Evolutionary conservation across 352 stramenopile genomes (phyloP).

Genomic region (Phytophthora colocasiae): DNA sequence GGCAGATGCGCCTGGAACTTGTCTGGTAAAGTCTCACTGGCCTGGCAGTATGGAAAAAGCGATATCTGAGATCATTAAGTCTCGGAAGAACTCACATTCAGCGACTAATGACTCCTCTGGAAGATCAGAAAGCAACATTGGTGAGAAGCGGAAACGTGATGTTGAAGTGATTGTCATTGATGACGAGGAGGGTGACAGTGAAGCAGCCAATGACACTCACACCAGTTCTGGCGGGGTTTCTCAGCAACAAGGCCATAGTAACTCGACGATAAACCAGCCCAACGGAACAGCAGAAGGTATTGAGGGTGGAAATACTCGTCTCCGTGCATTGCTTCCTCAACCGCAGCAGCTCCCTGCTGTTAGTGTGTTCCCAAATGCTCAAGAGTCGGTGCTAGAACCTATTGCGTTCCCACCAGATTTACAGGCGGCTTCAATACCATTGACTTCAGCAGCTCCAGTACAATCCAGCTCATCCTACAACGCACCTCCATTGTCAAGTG

Average conservation of each 20-base stretch:
- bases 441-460: conserved; percentile 2
- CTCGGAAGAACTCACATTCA: conserved; percentile 9
- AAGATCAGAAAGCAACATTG: conserved; percentile 1
- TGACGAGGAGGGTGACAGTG: conserved; percentile 27
- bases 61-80: conserved; percentile 49
- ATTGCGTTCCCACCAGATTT: conserved; percentile 30
- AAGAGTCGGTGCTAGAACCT: conserved; percentile 25
- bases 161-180: conserved; percentile 73
- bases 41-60: conserved; percentile 48
- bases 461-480: conserved; percentile 10
- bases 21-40: conserved; percentile 53
- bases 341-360: conserved; percentile 1
- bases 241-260: not conserved
- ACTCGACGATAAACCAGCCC: not conserved
- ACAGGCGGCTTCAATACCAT: conserved; percentile 2
- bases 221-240: conserved; percentile 1
- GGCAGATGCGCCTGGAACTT: conserved; percentile 49
- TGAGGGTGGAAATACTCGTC: not conserved
- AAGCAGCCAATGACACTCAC: conserved; percentile 4
- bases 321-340: conserved; percentile 5
- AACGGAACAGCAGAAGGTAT: conserved; percentile 1
- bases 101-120: not conserved
- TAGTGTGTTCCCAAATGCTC: not conserved
- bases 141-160: conserved; percentile 62
- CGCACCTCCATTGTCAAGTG: conserved; percentile 5